These are phyloP conservation scores for Glomus cerebriforme DNA, from an alignment of 192 early-diverging fungal genomes.

Conservation along the genomic window DNA sequence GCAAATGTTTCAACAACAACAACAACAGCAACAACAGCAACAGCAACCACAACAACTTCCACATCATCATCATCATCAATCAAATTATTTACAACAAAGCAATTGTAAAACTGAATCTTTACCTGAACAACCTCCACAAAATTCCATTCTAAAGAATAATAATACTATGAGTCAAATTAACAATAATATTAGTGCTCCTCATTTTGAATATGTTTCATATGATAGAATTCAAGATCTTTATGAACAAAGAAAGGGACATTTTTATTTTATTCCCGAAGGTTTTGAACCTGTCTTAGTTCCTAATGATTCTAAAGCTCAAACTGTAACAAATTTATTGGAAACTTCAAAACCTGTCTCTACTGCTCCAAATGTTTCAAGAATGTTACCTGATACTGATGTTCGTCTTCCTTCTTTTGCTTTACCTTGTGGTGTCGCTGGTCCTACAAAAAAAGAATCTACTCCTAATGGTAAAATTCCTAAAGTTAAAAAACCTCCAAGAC, in stretches of 20 bases:
- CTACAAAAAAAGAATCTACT: not conserved
- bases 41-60: not conserved
- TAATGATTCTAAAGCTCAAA: slow-evolving; percentile 19
- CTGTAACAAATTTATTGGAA: slow-evolving; percentile 22
- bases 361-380: slow-evolving; percentile 11
- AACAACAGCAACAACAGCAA: too few relatives aligned
- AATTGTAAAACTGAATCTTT: not conserved
- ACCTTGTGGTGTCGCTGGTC: slow-evolving; percentile 9
- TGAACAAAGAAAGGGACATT: slow-evolving; percentile 23
- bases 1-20: too few relatives aligned
- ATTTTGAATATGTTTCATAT: slow-evolving; percentile 25
- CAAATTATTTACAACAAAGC: not conserved
- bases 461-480: slow-evolving; percentile 8
- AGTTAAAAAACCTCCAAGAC: slow-evolving; percentile 37
- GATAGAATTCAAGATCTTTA: slow-evolving; percentile 29
- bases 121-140: not conserved
- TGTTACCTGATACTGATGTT: slow-evolving; percentile 23
- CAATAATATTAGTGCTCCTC: not conserved
- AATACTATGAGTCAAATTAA: not conserved
- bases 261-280: slow-evolving; percentile 25
- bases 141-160: not conserved
- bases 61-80: not conserved
- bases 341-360: not conserved
- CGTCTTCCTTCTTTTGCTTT: slow-evolving; percentile 13
- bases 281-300: slow-evolving; percentile 24